These are phyloP conservation scores for Mycena amicta DNA, from an alignment of 768 basidiomycete genomes.

Conservation along the genomic window DNA sequence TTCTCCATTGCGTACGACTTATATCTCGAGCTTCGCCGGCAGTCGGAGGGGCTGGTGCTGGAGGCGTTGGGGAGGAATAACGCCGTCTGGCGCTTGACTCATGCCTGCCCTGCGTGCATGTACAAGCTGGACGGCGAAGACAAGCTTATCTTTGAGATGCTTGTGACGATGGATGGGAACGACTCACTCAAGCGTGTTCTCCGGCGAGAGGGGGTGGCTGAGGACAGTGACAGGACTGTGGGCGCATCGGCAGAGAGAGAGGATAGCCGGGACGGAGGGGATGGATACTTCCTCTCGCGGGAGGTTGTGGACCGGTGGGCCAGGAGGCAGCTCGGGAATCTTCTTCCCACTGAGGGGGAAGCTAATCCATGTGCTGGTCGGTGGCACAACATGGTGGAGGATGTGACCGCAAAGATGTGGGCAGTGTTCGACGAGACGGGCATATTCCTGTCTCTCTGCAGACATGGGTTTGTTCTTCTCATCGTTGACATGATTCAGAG, in stretches of 20 bases:
- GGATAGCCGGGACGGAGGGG: neutral
- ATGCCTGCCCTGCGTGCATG: neutral
- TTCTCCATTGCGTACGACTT: slow-evolving; percentile 16
- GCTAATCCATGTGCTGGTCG: slow-evolving; percentile 12
- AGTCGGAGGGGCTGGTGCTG: slow-evolving; percentile 3
- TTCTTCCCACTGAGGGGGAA: neutral
- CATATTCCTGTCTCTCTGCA: slow-evolving; percentile 27
- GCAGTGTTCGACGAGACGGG: slow-evolving; percentile 26
- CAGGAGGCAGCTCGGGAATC: neutral
- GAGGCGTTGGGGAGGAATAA: slow-evolving; percentile 23
- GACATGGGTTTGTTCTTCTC: slow-evolving; percentile 26
- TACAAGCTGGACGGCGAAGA: neutral
- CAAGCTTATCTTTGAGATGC: neutral
- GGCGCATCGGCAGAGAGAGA: slow-evolving; percentile 6
- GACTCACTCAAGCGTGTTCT: neutral
- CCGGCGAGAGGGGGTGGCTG: too few species aligned
- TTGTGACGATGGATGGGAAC: neutral
- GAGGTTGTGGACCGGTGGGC: slow-evolving; percentile 12
- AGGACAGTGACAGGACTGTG: neutral
- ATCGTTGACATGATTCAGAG: neutral
- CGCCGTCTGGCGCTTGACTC: neutral
- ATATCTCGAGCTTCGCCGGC: neutral
- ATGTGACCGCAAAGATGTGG: slow-evolving; percentile 21
- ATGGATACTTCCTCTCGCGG: slow-evolving; percentile 12
- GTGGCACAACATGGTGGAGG: slow-evolving; percentile 23